Evolutionary conservation across 345 rosid genomes (phyloP).

Genomic region (Rhodamnia argentea): DNA sequence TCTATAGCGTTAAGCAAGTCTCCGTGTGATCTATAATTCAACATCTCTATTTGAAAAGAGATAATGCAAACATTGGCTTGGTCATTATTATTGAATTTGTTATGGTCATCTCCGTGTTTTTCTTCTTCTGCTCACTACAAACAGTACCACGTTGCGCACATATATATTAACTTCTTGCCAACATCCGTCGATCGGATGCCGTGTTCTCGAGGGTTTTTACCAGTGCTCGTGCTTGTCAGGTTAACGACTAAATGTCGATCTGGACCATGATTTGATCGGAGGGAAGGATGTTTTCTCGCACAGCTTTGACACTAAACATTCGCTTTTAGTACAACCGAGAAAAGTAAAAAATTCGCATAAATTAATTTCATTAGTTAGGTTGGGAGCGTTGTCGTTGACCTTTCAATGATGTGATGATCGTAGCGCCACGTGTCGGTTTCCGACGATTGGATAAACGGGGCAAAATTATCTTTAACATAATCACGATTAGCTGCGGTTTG

Average conservation of each 20-base stretch:
- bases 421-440: background rate
- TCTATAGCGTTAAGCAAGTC: too few relatives aligned
- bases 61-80: too few relatives aligned
- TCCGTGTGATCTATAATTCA: too few relatives aligned
- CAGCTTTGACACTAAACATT: background rate
- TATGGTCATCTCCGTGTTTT: too few relatives aligned
- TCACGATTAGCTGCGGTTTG: background rate
- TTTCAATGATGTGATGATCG: background rate
- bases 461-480: background rate
- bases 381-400: background rate
- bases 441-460: background rate
- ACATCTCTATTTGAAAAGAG: too few relatives aligned
- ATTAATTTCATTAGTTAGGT: background rate
- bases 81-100: too few relatives aligned
- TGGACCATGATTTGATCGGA: background rate
- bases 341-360: background rate
- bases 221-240: too few relatives aligned
- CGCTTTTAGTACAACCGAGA: background rate
- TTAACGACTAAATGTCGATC: background rate
- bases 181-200: background rate
- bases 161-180: too few relatives aligned
- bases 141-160: too few relatives aligned
- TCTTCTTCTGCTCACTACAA: too few relatives aligned
- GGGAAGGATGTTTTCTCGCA: background rate
- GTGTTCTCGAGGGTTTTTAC: background rate